These are phyloP conservation scores for Eucalyptus viminalis DNA, from an alignment of 345 rosid genomes.

Conservation along the genomic window DNA sequence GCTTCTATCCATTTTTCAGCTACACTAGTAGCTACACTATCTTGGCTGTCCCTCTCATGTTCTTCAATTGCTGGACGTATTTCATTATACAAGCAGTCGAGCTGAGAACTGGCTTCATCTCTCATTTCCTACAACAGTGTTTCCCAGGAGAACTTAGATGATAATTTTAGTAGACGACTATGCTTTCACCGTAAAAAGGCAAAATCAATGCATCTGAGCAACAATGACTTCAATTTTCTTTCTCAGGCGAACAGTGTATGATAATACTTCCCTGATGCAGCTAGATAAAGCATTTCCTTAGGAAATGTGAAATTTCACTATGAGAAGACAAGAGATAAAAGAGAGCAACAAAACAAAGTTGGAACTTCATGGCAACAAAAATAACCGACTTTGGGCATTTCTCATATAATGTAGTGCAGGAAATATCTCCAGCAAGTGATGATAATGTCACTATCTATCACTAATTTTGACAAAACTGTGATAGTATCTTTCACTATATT, in stretches of 20 bases:
- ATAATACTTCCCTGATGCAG: neutral
- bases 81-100: constrained; percentile 52
- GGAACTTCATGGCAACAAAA: neutral
- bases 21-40: constrained; percentile 77
- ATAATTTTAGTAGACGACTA: neutral
- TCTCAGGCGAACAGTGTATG: neutral
- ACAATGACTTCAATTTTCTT: neutral
- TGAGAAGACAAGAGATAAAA: neutral
- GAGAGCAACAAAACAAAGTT: neutral
- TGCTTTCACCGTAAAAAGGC: neutral
- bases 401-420: neutral
- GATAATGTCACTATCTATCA: neutral
- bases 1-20: constrained; percentile 98
- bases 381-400: neutral
- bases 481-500: neutral
- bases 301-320: neutral
- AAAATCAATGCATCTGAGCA: neutral
- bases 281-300: neutral
- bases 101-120: constrained; percentile 52
- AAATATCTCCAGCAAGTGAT: neutral
- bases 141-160: neutral
- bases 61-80: constrained; percentile 91
- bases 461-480: neutral
- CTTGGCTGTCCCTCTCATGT: constrained; percentile 94
- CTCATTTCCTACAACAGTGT: constrained; percentile 42